Evolutionary conservation across 2,329 filamentous ascomycete species (phyloP).

Genomic region (Thielaviopsis musarum): DNA sequence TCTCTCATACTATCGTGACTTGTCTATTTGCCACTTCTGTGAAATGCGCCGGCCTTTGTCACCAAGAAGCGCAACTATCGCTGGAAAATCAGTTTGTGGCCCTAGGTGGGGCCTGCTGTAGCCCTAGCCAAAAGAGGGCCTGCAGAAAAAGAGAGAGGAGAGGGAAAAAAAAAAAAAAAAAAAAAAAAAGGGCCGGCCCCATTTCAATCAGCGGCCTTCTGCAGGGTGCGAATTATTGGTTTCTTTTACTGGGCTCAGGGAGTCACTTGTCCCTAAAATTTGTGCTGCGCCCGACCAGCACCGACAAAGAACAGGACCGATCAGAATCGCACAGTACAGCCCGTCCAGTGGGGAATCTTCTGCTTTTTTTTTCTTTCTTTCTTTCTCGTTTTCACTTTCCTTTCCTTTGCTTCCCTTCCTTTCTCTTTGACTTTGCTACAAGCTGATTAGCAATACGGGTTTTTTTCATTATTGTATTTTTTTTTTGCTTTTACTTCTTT

Average conservation of each 20-base stretch:
- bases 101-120: background rate
- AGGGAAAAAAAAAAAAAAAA: background rate
- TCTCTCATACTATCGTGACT: background rate
- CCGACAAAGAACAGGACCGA: too few species aligned
- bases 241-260: background rate
- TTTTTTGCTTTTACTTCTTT: background rate
- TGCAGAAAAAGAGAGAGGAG: background rate
- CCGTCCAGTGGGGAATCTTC: background rate
- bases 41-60: too few species aligned
- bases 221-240: too few species aligned
- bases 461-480: background rate
- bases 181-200: background rate
- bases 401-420: background rate
- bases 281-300: too few species aligned
- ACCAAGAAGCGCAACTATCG: background rate
- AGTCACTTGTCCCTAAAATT: too few species aligned
- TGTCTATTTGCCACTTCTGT: background rate
- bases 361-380: background rate
- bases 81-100: background rate
- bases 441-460: background rate
- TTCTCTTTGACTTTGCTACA: background rate
- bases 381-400: too few species aligned
- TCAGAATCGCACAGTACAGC: too few species aligned
- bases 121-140: constrained; percentile 1
- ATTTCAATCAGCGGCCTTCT: too few species aligned